Base-by-base conservation (phyloP, 2,329 filamentous ascomycete species). In the Fusarium xyrophilum region DNA sequence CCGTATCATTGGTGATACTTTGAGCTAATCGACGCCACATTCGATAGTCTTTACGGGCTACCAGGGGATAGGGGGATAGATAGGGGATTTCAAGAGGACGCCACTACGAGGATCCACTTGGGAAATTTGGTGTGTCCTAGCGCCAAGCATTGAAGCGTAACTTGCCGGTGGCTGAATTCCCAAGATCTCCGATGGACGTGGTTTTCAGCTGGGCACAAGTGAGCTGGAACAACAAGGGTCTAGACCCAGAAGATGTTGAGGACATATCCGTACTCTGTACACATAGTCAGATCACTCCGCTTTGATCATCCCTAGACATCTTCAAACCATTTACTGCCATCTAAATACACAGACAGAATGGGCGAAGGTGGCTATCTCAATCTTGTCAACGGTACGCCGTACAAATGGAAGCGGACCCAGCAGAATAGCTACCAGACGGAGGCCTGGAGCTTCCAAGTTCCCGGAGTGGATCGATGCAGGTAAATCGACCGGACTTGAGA, bases 361-460 rank as follows among this genome's bases (percentile, higher is more conserved):
- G 60, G 60, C 0, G 59, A 63, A 21, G 60, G 60, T 1, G 60
- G 60, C 4, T 39, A 50, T 5, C 4, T 63, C 17, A 50, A 48
- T 11, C 43, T 63, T 2, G 28, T 48, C 12, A 63, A 63, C 25
- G 60, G 60, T 23, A 63, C 60, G 15, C 59, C 60, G 51, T 63
- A 63, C 27, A 52, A 60, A 9, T 63, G 60, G 60, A 63, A 55
- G 28, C 43, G 60, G 8, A 57, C 27, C 0, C 50, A 38, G 11
- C 59, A 63, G 27, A 47, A 35, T 2, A 63, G 57, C 36, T 63
- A 63, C 23, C 60, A 63, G 23, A 63, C 63, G 60, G 46, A 63
- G 11, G 19, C 21, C 0, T 63, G 59, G 59, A 25, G 39, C 5
- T 63, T 63, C n/a, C n/a, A n/a, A n/a, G n/a, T n/a, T n/a, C 15